A percentile compares a stretch with the other conserved stretches of the same genome.
Evolutionary conservation across 768 basidiomycete genomes (phyloP).

Genomic region (Calocera cornea): DNA sequence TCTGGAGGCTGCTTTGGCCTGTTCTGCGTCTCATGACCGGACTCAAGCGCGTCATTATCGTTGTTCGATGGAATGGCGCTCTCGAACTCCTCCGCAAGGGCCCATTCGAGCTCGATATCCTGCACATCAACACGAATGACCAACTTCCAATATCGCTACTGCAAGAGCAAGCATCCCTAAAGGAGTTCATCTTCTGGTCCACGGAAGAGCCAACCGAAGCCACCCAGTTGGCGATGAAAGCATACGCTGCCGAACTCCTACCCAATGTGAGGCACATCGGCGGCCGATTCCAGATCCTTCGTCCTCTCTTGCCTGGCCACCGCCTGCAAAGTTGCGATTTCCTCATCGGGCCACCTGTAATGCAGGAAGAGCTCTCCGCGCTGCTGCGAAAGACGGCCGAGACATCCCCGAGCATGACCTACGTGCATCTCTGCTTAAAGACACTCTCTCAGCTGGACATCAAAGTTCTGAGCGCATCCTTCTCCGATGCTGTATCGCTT

Average conservation of each 20-base stretch:
- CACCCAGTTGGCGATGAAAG: neutral
- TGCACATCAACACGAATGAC: neutral
- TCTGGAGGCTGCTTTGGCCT: neutral
- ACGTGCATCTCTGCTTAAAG: constrained; percentile 1
- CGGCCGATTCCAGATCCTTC: neutral
- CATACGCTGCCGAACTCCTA: neutral
- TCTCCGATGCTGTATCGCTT: neutral
- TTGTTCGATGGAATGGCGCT: neutral
- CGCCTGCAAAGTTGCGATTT: neutral
- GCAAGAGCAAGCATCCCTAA: neutral
- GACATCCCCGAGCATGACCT: neutral
- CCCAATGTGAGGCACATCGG: neutral
- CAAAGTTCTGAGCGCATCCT: neutral
- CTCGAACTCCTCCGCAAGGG: neutral
- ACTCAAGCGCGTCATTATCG: neutral
- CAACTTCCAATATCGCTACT: neutral
- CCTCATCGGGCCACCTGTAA: neutral
- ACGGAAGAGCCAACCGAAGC: neutral
- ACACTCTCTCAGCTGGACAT: neutral
- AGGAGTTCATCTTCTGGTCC: neutral
- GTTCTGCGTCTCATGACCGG: neutral
- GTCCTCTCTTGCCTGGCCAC: neutral
- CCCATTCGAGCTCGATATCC: neutral
- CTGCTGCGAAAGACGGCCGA: neutral
- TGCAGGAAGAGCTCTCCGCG: neutral